These are phyloP conservation scores for Eimeria tenella DNA, from an alignment of 169 alveolate genomes.

Conservation along the genomic window DNA sequence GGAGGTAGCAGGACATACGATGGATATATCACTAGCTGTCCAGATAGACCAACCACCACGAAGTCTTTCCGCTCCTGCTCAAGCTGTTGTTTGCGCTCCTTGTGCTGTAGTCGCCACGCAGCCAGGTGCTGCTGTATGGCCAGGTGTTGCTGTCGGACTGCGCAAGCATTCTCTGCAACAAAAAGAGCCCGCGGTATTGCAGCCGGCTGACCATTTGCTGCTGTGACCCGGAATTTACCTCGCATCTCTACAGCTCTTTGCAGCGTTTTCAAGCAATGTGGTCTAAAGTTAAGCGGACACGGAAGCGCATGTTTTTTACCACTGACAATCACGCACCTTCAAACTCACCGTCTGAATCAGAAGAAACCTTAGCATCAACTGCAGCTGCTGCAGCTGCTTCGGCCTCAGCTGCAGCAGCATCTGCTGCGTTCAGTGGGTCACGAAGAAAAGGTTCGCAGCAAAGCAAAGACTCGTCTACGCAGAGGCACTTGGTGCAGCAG, in stretches of 20 bases:
- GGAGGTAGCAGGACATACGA: slow-evolving; percentile 45
- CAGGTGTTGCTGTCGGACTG: not conserved
- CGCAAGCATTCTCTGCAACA: not conserved
- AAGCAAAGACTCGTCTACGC: slow-evolving; percentile 44
- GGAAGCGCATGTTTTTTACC: not conserved
- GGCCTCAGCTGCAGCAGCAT: slow-evolving; percentile 43
- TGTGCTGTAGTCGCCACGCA: slow-evolving; percentile 6
- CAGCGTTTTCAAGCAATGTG: not conserved
- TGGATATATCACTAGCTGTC: slow-evolving; percentile 21
- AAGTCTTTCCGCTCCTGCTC: not conserved
- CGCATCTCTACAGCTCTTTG: too few relatives aligned
- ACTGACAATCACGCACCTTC: not conserved
- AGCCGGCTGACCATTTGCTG: not conserved
- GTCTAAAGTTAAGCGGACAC: not conserved
- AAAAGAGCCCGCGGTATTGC: not conserved
- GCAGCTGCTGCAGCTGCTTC: slow-evolving; percentile 30
- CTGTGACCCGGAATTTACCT: not conserved
- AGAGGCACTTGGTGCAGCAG: slow-evolving; percentile 37
- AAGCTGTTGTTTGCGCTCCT: slow-evolving; percentile 18
- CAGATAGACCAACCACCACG: slow-evolving; percentile 49
- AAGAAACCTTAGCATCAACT: too few relatives aligned
- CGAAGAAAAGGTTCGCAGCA: slow-evolving; percentile 30
- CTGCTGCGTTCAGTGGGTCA: slow-evolving; percentile 43
- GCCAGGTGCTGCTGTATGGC: slow-evolving; percentile 6
- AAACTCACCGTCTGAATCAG: not conserved